Conservation (phyloP, 2,329 filamentous ascomycete genomes). For the Aureobasidium melanogenum region DNA sequence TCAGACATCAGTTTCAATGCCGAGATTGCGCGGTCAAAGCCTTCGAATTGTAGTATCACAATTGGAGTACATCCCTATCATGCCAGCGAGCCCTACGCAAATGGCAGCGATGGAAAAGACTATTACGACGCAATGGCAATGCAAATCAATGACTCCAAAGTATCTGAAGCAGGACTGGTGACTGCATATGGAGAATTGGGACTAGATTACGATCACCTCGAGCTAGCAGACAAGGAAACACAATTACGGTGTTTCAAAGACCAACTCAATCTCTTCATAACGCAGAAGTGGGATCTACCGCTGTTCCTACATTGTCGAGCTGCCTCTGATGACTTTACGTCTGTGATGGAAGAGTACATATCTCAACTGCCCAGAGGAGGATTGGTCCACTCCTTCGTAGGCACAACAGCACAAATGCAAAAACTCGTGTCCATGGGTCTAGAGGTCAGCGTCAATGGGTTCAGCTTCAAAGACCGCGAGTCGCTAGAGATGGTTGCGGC, state of each 20-base stretch:
- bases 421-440: conserved; percentile 30
- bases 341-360: conserved; percentile 33
- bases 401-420: conserved; percentile 33
- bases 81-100: conserved; percentile 31
- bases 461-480: conserved; percentile 34
- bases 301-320: conserved; percentile 36
- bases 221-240: conserved; percentile 33
- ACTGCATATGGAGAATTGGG: conserved; percentile 43
- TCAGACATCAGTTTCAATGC: conserved; percentile 30
- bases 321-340: conserved; percentile 36
- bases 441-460: conserved; percentile 42
- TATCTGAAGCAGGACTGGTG: conserved; percentile 21
- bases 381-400: conserved; percentile 35
- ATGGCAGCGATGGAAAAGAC: conserved; percentile 20
- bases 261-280: conserved; percentile 34
- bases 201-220: conserved; percentile 41
- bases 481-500: conserved; percentile 35
- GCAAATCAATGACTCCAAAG: conserved; percentile 18
- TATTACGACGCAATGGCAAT: conserved; percentile 23
- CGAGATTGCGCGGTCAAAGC: conserved; percentile 18
- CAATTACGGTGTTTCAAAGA: conserved; percentile 34
- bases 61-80: conserved; percentile 46
- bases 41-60: conserved; percentile 34
- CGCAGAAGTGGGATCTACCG: conserved; percentile 28
- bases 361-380: conserved; percentile 28